These are phyloP conservation scores for Crithidia expoeki DNA, from an alignment of 208 protist genomes.

Conservation along the genomic window DNA sequence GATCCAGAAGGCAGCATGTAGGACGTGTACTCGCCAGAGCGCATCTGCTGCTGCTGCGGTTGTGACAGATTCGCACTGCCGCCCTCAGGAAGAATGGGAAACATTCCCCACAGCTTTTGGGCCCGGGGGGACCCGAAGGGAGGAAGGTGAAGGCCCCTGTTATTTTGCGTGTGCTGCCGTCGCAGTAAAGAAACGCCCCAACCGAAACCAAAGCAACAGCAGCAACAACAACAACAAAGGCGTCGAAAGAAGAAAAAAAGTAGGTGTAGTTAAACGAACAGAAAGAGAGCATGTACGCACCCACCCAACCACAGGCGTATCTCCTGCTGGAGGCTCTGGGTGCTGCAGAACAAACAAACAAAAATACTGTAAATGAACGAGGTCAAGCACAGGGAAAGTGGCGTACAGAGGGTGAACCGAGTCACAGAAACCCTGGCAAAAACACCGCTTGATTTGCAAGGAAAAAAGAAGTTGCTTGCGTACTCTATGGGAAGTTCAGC, in stretches of 20 bases:
- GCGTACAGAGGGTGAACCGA: too few species aligned
- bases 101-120: neutral
- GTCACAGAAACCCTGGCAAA: neutral
- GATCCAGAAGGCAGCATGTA: slow-evolving; percentile 14
- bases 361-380: neutral
- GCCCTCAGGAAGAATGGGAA: slow-evolving; percentile 1
- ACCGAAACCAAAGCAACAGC: too few species aligned
- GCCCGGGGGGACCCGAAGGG: neutral
- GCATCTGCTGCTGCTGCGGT: slow-evolving; percentile 18
- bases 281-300: neutral
- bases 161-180: neutral
- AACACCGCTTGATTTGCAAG: neutral
- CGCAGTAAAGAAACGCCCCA: neutral
- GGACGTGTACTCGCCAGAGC: slow-evolving; percentile 14
- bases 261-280: too few species aligned
- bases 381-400: neutral
- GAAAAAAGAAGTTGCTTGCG: neutral
- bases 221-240: neutral
- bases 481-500: too few species aligned
- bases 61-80: neutral
- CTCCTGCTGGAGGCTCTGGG: too few species aligned
- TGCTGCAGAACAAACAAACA: neutral
- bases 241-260: neutral
- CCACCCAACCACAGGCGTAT: neutral
- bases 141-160: too few species aligned